Evolutionary conservation across 1,139 yeast species (phyloP).

Genomic region (Candida sp.): DNA sequence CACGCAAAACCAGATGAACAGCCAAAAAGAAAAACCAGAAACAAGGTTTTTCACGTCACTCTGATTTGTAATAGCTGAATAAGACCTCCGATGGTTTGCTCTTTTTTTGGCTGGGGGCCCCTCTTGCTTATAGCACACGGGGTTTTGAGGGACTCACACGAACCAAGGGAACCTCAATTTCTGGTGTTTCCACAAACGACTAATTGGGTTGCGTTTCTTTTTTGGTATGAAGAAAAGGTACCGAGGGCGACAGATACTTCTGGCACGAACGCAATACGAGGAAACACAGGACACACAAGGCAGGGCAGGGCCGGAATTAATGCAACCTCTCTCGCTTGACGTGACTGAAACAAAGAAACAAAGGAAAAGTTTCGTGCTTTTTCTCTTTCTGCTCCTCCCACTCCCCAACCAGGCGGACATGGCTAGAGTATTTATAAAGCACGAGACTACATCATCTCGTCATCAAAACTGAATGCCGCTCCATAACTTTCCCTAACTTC

Average conservation of each 20-base stretch:
- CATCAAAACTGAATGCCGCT: no score
- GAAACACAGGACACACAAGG: neutral
- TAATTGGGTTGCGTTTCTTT: no score
- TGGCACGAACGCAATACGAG: neutral
- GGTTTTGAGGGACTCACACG: no score
- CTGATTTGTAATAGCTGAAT: neutral
- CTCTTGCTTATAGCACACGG: no score
- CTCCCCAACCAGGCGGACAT: neutral
- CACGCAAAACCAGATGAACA: neutral
- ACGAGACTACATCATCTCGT: neutral
- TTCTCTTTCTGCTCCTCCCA: neutral
- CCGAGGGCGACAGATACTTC: neutral
- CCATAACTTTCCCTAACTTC: neutral
- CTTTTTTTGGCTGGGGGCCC: no score
- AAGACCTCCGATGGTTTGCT: neutral
- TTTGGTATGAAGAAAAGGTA: neutral
- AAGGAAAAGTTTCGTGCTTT: neutral
- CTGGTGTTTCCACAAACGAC: no score
- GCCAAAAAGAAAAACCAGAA: no score
- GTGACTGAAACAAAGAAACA: neutral
- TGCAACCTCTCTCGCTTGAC: neutral
- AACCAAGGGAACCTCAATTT: no score
- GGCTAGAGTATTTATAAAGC: neutral
- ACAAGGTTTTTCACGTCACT: no score
- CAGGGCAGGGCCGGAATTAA: neutral